Conservation (phyloP, 2,329 filamentous ascomycete genomes). For the Ceratocystis eucalypticola region DNA sequence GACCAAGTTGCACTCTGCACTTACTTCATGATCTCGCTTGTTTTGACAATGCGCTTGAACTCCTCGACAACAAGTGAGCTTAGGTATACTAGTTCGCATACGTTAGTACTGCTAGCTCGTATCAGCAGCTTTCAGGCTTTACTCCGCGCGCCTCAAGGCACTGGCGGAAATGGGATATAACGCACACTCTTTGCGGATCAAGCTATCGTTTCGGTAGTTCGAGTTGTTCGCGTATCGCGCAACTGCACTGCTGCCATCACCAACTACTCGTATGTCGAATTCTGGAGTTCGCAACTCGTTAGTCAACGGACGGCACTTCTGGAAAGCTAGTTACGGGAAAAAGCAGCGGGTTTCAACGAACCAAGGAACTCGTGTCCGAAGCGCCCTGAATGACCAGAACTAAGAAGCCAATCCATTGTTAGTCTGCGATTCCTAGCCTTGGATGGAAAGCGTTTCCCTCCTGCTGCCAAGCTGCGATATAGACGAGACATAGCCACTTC, state of each 20-base stretch:
- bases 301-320: constrained; percentile 13
- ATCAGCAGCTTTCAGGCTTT: neutral
- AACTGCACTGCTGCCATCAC: constrained; percentile 83
- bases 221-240: constrained; percentile 98
- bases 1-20: constrained; percentile 20
- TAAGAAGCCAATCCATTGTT: constrained; percentile 28
- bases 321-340: neutral
- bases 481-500: neutral
- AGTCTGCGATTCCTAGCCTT: too few species aligned
- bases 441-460: too few species aligned
- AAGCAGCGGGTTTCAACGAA: constrained; percentile 29
- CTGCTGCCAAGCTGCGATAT: neutral
- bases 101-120: neutral
- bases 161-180: constrained; percentile 15
- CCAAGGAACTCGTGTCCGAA: constrained; percentile 98
- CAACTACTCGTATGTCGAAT: constrained; percentile 88
- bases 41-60: constrained; percentile 93
- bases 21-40: constrained; percentile 94
- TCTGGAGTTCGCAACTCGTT: constrained; percentile 39
- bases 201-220: constrained; percentile 95
- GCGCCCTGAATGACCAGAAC: constrained; percentile 91
- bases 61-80: constrained; percentile 81
- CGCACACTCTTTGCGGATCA: constrained; percentile 99
- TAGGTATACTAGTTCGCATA: constrained; percentile 65
- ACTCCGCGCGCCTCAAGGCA: neutral